These are phyloP conservation scores for Penicillium corylophilum DNA, from an alignment of 2,329 filamentous ascomycete genomes.

Conservation along the genomic window DNA sequence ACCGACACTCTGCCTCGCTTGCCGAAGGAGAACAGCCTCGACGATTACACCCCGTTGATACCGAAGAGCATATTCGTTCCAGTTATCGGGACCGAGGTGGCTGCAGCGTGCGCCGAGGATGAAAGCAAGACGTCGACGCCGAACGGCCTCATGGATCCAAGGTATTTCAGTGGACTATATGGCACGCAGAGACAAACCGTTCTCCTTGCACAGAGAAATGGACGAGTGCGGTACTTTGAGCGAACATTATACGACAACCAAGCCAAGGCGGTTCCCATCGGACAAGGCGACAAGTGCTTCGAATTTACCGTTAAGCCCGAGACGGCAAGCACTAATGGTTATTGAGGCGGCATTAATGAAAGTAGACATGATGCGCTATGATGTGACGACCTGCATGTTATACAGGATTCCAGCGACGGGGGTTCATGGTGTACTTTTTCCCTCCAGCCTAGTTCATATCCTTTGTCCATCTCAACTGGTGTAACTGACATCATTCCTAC, in stretches of 20 bases:
- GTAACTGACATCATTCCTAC: slow-evolving; percentile 1
- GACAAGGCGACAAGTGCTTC: slow-evolving; percentile 48
- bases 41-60: slow-evolving; percentile 57
- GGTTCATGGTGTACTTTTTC: background rate
- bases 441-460: background rate
- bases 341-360: background rate
- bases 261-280: slow-evolving; percentile 47
- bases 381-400: background rate
- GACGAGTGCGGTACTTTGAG: slow-evolving; percentile 61
- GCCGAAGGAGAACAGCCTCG: slow-evolving; percentile 48
- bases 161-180: slow-evolving; percentile 53
- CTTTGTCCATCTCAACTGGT: background rate
- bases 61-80: slow-evolving; percentile 63
- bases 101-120: slow-evolving; percentile 28
- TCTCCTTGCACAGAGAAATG: slow-evolving; percentile 56
- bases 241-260: slow-evolving; percentile 59
- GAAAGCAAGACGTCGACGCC: slow-evolving; percentile 10
- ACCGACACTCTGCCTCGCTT: slow-evolving; percentile 56
- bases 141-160: slow-evolving; percentile 27
- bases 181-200: slow-evolving; percentile 66
- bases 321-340: background rate
- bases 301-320: slow-evolving; percentile 32
- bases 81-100: slow-evolving; percentile 48
- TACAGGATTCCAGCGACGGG: background rate
- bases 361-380: background rate